Evolutionary conservation across 495 filamentous ascomycete genomes (phyloP).

Genomic region (Aspergillus wentii): DNA sequence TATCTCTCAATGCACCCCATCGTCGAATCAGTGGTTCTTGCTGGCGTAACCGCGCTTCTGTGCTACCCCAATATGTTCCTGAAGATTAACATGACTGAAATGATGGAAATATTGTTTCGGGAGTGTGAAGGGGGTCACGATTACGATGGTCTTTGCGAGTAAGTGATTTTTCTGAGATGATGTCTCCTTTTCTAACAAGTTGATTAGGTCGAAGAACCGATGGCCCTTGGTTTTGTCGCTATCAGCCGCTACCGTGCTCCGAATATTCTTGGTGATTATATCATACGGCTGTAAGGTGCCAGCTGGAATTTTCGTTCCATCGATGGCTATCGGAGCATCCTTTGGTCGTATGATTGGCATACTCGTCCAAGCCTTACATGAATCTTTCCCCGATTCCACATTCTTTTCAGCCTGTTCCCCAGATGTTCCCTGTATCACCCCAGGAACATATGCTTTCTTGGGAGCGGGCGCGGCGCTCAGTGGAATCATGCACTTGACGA

Average conservation of each 20-base stretch:
- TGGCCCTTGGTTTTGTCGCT: slow-evolving; percentile 80
- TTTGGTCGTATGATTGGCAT: slow-evolving; percentile 95
- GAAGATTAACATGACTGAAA: slow-evolving; percentile 97
- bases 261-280: slow-evolving; percentile 85
- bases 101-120: slow-evolving; percentile 94
- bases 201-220: slow-evolving; percentile 51
- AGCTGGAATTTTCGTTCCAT: slow-evolving; percentile 94
- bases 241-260: slow-evolving; percentile 71
- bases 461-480: slow-evolving; percentile 93
- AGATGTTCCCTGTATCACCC: slow-evolving; percentile 94
- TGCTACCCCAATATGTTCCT: slow-evolving; percentile 97
- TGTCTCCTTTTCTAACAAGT: slow-evolving; percentile 17
- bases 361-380: slow-evolving; percentile 83
- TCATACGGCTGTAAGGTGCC: slow-evolving; percentile 98
- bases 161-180: slow-evolving; percentile 15
- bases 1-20: slow-evolving; percentile 83
- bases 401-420: slow-evolving; percentile 88
- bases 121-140: slow-evolving; percentile 94
- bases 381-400: slow-evolving; percentile 70
- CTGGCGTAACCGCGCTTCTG: slow-evolving; percentile 76
- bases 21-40: slow-evolving; percentile 81
- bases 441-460: slow-evolving; percentile 92
- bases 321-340: slow-evolving; percentile 93
- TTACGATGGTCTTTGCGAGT: slow-evolving; percentile 89
- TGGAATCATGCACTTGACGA: slow-evolving; percentile 96